phyloP scores from a whole-genome alignment of 2,329 filamentous ascomycete genomes.

The Trichoderma polysporum region DNA sequence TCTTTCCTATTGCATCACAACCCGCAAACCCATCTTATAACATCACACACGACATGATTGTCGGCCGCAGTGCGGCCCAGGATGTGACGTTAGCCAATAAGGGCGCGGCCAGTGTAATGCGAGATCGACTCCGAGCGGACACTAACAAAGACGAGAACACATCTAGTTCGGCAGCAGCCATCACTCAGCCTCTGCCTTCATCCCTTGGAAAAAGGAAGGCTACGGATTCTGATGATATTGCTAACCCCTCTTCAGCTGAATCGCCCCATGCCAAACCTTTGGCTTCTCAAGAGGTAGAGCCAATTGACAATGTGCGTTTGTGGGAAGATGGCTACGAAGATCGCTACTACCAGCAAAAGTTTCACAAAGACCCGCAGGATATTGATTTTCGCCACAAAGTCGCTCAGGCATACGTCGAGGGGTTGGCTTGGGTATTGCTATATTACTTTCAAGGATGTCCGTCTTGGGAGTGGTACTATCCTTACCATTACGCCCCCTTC shows the following conservation, averaged over 20 bases:
- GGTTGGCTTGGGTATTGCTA: slow-evolving; percentile 88
- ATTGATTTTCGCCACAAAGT: slow-evolving; percentile 86
- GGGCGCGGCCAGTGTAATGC: slow-evolving; percentile 85
- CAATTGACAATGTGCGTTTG: slow-evolving; percentile 78
- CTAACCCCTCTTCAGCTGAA: slow-evolving; percentile 59
- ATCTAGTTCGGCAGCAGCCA: slow-evolving; percentile 23
- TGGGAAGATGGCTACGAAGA: slow-evolving; percentile 97
- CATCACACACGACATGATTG: slow-evolving; percentile 84
- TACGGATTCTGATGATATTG: slow-evolving; percentile 62
- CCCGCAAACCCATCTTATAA: slow-evolving; percentile 53
- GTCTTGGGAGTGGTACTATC: slow-evolving; percentile 99
- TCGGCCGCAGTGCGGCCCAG: slow-evolving; percentile 66
- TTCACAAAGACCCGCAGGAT: slow-evolving; percentile 77
- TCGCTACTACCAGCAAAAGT: slow-evolving; percentile 97
- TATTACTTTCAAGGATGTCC: slow-evolving; percentile 99
- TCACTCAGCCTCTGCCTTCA: slow-evolving; percentile 37
- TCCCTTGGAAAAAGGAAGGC: slow-evolving; percentile 75
- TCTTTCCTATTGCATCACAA: slow-evolving; percentile 48
- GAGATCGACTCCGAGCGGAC: slow-evolving; percentile 67
- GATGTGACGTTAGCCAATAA: slow-evolving; percentile 84
- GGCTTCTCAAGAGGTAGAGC: slow-evolving; percentile 58
- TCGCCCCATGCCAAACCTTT: slow-evolving; percentile 51
- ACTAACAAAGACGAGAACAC: slow-evolving; percentile 21
- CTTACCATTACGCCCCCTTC: slow-evolving; percentile 97
- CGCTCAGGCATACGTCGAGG: slow-evolving; percentile 88